phyloP scores from a whole-genome alignment of 306 rosid genomes.

The Canavalia ensiformis region DNA sequence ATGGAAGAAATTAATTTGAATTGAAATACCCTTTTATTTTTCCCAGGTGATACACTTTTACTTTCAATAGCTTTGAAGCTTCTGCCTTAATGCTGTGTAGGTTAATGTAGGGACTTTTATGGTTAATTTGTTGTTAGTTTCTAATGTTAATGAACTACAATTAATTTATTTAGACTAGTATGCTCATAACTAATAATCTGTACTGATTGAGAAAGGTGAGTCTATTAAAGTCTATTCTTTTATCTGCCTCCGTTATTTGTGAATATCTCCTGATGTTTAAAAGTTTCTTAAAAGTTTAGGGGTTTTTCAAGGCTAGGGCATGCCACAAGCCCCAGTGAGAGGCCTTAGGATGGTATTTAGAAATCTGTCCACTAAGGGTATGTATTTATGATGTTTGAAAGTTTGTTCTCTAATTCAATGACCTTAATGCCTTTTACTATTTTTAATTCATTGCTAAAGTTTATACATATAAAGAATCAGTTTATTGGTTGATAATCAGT shows the following conservation, averaged over 20 bases:
- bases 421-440: conserved; percentile 25
- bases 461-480: conserved; percentile 13
- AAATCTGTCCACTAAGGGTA: neutral
- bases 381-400: neutral
- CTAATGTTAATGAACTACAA: conserved; percentile 30
- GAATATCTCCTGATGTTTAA: conserved; percentile 4
- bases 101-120: conserved; percentile 13
- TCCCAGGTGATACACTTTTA: conserved; percentile 31
- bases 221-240: conserved; percentile 23
- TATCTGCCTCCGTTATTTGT: neutral
- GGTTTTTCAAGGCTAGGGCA: conserved; percentile 32
- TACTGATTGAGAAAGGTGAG: conserved; percentile 15
- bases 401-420: conserved; percentile 25
- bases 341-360: conserved; percentile 1
- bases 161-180: conserved; percentile 5
- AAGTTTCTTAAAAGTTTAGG: neutral
- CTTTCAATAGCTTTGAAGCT: conserved; percentile 39
- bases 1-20: conserved; percentile 45
- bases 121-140: conserved; percentile 20
- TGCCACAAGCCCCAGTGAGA: conserved; percentile 23
- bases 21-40: conserved; percentile 28
- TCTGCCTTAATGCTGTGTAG: conserved; percentile 33
- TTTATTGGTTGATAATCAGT: conserved; percentile 27
- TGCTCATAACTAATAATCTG: conserved; percentile 13
- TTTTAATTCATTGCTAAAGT: neutral